A percentile compares a stretch with the other conserved stretches of the same genome.
These are phyloP conservation scores for Xeromyces bisporus DNA, from an alignment of 495 filamentous ascomycete genomes.

Conservation along the genomic window DNA sequence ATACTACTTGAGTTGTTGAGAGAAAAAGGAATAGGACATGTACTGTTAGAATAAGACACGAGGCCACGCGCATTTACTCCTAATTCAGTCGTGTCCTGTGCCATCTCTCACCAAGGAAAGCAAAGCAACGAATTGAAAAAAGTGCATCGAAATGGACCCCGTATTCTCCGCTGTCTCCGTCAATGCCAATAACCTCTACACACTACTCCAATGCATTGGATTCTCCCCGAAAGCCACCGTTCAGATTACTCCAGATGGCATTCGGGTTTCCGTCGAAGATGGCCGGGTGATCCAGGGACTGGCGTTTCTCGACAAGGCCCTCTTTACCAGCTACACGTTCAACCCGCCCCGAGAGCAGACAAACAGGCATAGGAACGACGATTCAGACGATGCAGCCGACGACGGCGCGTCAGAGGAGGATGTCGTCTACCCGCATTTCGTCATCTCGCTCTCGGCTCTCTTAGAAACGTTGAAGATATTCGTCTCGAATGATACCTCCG, in stretches of 20 bases:
- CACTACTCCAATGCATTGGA: slow-evolving; percentile 74
- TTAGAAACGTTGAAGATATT: slow-evolving; percentile 94
- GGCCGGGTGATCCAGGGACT: slow-evolving; percentile 73
- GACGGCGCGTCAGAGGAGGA: no score
- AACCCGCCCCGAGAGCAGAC: slow-evolving; percentile 19
- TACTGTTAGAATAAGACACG: slow-evolving; percentile 21
- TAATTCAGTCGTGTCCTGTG: slow-evolving; percentile 2
- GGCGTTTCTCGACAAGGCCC: slow-evolving; percentile 63
- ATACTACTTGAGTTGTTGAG: slow-evolving; percentile 17
- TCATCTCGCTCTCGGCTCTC: slow-evolving; percentile 70
- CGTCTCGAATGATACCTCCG: slow-evolving; percentile 53
- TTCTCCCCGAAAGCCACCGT: slow-evolving; percentile 70
- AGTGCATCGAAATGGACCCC: slow-evolving; percentile 15
- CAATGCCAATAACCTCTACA: slow-evolving; percentile 73
- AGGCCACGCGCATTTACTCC: slow-evolving; percentile 11
- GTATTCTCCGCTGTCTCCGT: slow-evolving; percentile 73
- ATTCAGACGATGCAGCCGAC: slow-evolving; percentile 19
- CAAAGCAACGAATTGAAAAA: no score
- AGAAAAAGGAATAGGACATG: slow-evolving; percentile 11
- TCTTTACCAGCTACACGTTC: slow-evolving; percentile 74
- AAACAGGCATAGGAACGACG: slow-evolving; percentile 12
- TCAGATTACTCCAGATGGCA: slow-evolving; percentile 62
- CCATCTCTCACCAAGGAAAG: neutral
- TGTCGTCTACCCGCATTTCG: slow-evolving; percentile 39
- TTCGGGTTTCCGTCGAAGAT: slow-evolving; percentile 77